Conservation (phyloP, 257 asterid species). For the Henckelia pumila region DNA sequence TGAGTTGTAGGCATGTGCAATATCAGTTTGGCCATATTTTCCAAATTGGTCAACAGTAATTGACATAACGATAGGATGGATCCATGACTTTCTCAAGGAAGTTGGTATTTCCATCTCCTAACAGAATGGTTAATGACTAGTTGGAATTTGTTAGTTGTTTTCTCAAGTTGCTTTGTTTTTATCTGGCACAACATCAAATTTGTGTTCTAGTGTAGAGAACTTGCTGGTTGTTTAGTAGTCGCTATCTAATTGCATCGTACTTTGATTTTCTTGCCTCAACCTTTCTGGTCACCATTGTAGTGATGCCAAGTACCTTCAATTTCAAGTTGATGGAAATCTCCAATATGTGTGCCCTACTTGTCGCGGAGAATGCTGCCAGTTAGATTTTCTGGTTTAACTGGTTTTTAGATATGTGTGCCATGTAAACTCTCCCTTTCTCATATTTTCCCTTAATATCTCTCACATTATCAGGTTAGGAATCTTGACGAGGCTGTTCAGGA, state of each 20-base stretch:
- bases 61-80: too few relatives aligned
- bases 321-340: conserved; percentile 89
- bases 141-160: neutral
- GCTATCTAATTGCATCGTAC: conserved; percentile 16
- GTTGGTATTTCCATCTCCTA: conserved; percentile 4
- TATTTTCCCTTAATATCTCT: conserved; percentile 10
- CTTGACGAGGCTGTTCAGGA: conserved; percentile 91
- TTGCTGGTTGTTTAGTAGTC: neutral
- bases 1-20: too few relatives aligned
- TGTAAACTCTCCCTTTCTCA: conserved; percentile 15
- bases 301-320: conserved; percentile 81
- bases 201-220: neutral
- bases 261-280: conserved; percentile 18
- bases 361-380: conserved; percentile 92
- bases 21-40: too few relatives aligned
- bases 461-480: conserved; percentile 53
- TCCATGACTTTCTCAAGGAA: too few relatives aligned
- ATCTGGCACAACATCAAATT: conserved; percentile 2
- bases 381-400: conserved; percentile 21
- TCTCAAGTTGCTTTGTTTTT: conserved; percentile 2
- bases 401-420: conserved; percentile 12
- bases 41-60: too few relatives aligned
- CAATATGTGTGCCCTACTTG: conserved; percentile 87
- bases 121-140: too few relatives aligned
- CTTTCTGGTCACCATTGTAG: conserved; percentile 37